Evolutionary conservation across 2,329 filamentous ascomycete genomes (phyloP).

Genomic region (Alternaria sp.): DNA sequence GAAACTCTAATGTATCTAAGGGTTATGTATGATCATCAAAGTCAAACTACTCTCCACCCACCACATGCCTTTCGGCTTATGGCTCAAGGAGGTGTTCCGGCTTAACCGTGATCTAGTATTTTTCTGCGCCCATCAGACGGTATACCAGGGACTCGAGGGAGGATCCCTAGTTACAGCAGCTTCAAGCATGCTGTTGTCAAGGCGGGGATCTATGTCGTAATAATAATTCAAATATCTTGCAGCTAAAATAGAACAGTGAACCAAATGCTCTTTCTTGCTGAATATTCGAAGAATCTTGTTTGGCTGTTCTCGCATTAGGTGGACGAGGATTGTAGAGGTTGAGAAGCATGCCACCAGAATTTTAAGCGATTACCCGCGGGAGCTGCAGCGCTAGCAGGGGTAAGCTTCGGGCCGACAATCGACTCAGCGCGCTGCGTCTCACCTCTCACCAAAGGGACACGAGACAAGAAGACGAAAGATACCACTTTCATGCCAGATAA

Average conservation of each 20-base stretch:
- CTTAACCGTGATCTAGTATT: slow-evolving; percentile 88
- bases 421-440: slow-evolving; percentile 27
- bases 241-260: slow-evolving; percentile 22
- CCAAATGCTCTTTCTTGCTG: slow-evolving; percentile 16
- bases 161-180: slow-evolving; percentile 67
- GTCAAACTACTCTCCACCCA: slow-evolving; percentile 94
- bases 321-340: slow-evolving; percentile 3
- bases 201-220: slow-evolving; percentile 52
- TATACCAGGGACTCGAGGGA: slow-evolving; percentile 81
- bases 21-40: slow-evolving; percentile 83
- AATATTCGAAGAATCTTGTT: not conserved
- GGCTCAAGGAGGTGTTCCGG: slow-evolving; percentile 94
- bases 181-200: slow-evolving; percentile 60
- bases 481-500: slow-evolving; percentile 22
- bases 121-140: slow-evolving; percentile 80
- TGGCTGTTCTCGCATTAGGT: not conserved
- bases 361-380: slow-evolving; percentile 32
- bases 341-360: slow-evolving; percentile 14
- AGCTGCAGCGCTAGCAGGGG: slow-evolving; percentile 36
- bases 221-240: slow-evolving; percentile 9
- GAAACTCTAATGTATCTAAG: not conserved
- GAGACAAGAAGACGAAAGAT: slow-evolving; percentile 35
- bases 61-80: slow-evolving; percentile 77
- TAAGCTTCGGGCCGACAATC: slow-evolving; percentile 18
- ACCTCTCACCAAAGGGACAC: slow-evolving; percentile 40